These are phyloP conservation scores for Aspergillus texensis DNA, from an alignment of 2,329 filamentous ascomycete genomes.

Conservation along the genomic window DNA sequence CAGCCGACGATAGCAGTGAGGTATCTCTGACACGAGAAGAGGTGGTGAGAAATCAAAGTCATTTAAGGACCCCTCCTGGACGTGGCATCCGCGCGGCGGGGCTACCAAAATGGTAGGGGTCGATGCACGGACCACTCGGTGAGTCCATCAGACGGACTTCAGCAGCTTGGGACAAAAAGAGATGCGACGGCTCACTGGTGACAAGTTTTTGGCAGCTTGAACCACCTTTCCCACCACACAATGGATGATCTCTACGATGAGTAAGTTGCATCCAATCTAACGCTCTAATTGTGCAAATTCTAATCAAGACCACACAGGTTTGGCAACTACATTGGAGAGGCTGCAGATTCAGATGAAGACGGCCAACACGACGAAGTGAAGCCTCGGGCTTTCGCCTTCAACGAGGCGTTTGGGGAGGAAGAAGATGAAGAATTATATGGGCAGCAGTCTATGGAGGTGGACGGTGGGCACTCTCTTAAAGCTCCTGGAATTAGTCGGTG, in stretches of 20 bases:
- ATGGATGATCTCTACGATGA: constrained; percentile 99
- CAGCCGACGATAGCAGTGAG: neutral
- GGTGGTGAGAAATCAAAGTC: neutral
- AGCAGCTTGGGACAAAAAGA: constrained; percentile 15
- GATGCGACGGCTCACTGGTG: constrained; percentile 14
- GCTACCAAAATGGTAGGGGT: constrained; percentile 7
- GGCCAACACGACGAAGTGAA: constrained; percentile 72
- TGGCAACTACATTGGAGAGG: constrained; percentile 97
- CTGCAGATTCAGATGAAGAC: constrained; percentile 84
- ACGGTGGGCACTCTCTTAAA: constrained; percentile 58
- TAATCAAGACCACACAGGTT: constrained; percentile 61
- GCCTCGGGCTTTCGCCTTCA: constrained; percentile 77
- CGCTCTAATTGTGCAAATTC: no score
- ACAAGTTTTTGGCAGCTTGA: constrained; percentile 16
- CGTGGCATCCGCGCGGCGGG: constrained; percentile 7
- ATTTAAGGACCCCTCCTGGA: constrained; percentile 1
- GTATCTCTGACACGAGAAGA: neutral
- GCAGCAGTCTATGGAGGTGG: constrained; percentile 91
- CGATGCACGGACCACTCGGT: constrained; percentile 3
- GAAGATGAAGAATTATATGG: constrained; percentile 65
- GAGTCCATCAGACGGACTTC: constrained; percentile 5
- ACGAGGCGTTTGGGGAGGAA: constrained; percentile 68
- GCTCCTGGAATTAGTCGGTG: constrained; percentile 3
- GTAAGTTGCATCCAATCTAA: constrained; percentile 49
- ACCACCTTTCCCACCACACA: constrained; percentile 28